phyloP scores from a whole-genome alignment of 768 basidiomycete species.

The Tulasnella sp. region DNA sequence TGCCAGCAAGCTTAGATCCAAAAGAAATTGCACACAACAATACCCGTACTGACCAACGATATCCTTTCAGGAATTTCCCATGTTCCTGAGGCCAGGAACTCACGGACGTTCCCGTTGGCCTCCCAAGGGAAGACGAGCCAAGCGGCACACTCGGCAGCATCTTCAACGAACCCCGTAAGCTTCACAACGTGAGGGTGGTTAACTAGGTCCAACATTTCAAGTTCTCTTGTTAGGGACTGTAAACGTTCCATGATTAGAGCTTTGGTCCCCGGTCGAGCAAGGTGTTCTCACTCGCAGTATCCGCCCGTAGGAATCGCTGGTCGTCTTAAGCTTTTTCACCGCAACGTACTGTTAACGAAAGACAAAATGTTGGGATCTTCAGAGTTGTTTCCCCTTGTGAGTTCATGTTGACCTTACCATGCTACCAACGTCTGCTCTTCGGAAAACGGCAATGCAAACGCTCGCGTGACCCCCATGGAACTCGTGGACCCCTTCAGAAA shows the following conservation, averaged over 20 bases:
- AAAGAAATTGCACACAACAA: neutral
- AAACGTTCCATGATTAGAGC: neutral
- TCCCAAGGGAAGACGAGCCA: slow-evolving; percentile 1
- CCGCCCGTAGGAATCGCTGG: neutral
- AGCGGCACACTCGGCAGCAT: neutral
- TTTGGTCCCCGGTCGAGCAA: neutral
- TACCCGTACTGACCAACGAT: neutral
- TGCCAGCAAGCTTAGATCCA: neutral
- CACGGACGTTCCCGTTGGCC: neutral
- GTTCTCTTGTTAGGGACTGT: neutral
- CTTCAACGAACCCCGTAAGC: neutral
- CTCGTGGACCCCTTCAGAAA: neutral
- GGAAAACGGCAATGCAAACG: neutral
- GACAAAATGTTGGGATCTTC: neutral
- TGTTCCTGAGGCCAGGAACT: neutral
- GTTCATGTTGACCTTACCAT: neutral
- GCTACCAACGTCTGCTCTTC: neutral
- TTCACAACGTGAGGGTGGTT: neutral
- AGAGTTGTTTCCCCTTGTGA: neutral
- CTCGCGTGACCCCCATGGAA: neutral
- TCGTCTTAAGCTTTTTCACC: neutral
- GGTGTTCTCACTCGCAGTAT: neutral
- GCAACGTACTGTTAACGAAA: neutral
- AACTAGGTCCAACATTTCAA: neutral
- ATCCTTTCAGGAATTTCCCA: neutral